phyloP scores from a whole-genome alignment of 1,139 yeast species.

The Zygosaccharomyces pseudobailii region DNA sequence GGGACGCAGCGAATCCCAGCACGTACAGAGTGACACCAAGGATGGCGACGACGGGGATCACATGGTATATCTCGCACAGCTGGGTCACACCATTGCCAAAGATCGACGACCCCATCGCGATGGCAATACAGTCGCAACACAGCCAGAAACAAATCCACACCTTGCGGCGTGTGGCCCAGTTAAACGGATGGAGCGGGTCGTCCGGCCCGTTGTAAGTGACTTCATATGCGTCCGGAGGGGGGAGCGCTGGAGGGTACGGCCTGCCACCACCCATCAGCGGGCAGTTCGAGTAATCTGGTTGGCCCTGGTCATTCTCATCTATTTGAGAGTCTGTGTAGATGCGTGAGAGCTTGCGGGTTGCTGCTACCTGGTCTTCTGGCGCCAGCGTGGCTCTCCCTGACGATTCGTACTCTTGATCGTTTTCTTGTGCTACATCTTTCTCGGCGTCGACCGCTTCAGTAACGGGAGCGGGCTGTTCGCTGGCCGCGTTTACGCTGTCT shows the following conservation, averaged over 20 bases:
- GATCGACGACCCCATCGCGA: constrained; percentile 61
- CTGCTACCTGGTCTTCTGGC: constrained; percentile 26
- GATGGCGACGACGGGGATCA: constrained; percentile 53
- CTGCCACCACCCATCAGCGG: constrained; percentile 57
- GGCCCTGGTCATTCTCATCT: constrained; percentile 23
- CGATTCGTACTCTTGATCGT: background rate
- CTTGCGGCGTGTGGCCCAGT: constrained; percentile 48
- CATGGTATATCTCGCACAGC: constrained; percentile 43
- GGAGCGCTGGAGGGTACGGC: constrained; percentile 49
- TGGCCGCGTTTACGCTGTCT: background rate
- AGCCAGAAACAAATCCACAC: constrained; percentile 39
- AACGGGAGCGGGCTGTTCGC: background rate
- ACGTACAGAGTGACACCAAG: constrained; percentile 70
- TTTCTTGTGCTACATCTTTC: background rate
- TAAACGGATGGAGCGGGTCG: constrained; percentile 60
- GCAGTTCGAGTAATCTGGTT: constrained; percentile 35
- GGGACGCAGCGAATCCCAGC: constrained; percentile 79
- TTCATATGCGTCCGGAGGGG: constrained; percentile 46
- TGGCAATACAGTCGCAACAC: constrained; percentile 42
- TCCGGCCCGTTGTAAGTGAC: constrained; percentile 58
- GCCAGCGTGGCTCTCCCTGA: background rate
- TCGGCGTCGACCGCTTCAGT: background rate
- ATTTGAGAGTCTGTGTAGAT: constrained; percentile 36
- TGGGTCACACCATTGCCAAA: constrained; percentile 49
- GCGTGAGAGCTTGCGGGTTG: constrained; percentile 30